Evolutionary conservation across 2,329 filamentous ascomycete genomes (phyloP).

Genomic region (Pseudogymnoascus sp.): DNA sequence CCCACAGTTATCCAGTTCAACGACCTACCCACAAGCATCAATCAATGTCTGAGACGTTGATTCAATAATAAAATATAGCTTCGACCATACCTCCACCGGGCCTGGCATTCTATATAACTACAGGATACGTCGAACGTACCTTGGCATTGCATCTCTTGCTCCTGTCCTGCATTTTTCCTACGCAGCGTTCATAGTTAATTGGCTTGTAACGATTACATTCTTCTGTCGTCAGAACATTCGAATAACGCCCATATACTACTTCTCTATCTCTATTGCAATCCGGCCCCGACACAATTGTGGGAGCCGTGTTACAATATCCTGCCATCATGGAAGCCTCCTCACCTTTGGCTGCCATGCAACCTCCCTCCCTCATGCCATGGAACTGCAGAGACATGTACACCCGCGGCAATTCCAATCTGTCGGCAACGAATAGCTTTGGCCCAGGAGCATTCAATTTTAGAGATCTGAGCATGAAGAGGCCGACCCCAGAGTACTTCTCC

Average conservation of each 20-base stretch:
- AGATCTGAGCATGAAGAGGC: slow-evolving; percentile 64
- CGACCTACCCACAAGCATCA: slow-evolving; percentile 5
- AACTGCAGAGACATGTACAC: slow-evolving; percentile 46
- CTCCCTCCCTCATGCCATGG: slow-evolving; percentile 59
- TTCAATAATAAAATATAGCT: slow-evolving; percentile 8
- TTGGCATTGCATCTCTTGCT: slow-evolving; percentile 7
- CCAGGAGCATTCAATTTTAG: slow-evolving; percentile 69
- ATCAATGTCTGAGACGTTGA: slow-evolving; percentile 9
- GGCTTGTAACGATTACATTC: slow-evolving; percentile 4
- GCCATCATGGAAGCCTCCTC: slow-evolving; percentile 82
- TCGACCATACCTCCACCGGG: background rate
- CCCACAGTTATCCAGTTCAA: slow-evolving; percentile 2
- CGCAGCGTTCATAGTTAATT: background rate
- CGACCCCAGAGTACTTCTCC: slow-evolving; percentile 72
- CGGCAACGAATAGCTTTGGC: slow-evolving; percentile 49
- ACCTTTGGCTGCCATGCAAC: slow-evolving; percentile 88
- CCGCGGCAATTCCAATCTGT: slow-evolving; percentile 41
- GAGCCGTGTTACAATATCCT: slow-evolving; percentile 7
- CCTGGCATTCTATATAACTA: slow-evolving; percentile 4
- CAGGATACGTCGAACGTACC: slow-evolving; percentile 6
- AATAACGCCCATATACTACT: slow-evolving; percentile 6
- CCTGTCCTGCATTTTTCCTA: background rate
- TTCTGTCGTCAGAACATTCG: background rate
- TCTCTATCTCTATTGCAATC: background rate
- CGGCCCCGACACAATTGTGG: background rate